phyloP scores from a whole-genome alignment of 768 basidiomycete species.

The Hortiboletus campestris region DNA sequence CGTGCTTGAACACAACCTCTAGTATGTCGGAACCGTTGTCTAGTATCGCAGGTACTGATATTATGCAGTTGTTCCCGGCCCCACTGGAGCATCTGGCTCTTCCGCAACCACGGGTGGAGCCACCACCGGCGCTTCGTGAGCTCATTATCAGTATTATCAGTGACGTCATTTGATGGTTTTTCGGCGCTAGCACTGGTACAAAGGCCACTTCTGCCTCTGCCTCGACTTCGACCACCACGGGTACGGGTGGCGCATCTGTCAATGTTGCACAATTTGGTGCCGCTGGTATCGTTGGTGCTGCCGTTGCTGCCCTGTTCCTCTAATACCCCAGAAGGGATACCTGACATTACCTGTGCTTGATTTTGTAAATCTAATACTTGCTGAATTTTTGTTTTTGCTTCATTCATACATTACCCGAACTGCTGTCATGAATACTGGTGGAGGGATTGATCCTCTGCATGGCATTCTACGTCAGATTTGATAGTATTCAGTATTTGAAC shows the following conservation, averaged over 20 bases:
- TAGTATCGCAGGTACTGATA: constrained; percentile 13
- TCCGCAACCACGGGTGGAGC: not conserved
- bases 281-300: constrained; percentile 37
- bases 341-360: constrained; percentile 21
- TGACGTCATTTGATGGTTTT: constrained; percentile 12
- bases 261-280: constrained; percentile 43
- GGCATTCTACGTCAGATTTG: not conserved
- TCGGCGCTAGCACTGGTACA: not conserved
- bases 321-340: constrained; percentile 28
- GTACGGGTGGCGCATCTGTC: constrained; percentile 38
- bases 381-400: constrained; percentile 15
- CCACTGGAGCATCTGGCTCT: constrained; percentile 15
- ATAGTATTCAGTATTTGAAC: constrained; percentile 5
- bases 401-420: constrained; percentile 16
- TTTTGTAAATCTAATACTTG: constrained; percentile 13
- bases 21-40: constrained; percentile 20
- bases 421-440: not conserved
- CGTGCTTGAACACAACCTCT: constrained; percentile 34
- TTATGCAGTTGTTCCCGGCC: constrained; percentile 21
- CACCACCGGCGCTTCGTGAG: constrained; percentile 19
- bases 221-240: constrained; percentile 27
- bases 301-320: constrained; percentile 39
- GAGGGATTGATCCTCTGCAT: not conserved
- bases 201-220: not conserved
- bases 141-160: not conserved